These are phyloP conservation scores for Sarocladiaceae sp. DNA, from an alignment of 2,329 filamentous ascomycete genomes.

Conservation along the genomic window DNA sequence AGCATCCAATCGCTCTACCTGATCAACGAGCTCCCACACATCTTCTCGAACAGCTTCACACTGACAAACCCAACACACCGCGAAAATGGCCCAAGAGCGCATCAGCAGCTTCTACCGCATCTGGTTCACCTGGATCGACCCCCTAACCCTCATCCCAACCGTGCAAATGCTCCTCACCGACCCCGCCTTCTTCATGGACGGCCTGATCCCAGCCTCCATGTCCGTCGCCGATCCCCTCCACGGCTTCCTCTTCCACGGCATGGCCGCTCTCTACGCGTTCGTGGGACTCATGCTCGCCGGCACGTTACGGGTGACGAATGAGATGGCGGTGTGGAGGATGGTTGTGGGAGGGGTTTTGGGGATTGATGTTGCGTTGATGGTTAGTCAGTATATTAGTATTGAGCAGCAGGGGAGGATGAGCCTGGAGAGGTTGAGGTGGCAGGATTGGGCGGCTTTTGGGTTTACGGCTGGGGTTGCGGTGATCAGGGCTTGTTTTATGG, in stretches of 20 bases:
- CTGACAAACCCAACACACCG: too few relatives aligned
- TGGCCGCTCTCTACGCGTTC: slow-evolving; percentile 16
- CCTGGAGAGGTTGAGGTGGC: slow-evolving; percentile 11
- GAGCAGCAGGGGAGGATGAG: slow-evolving; percentile 14
- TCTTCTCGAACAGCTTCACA: too few relatives aligned
- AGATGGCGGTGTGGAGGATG: slow-evolving; percentile 19
- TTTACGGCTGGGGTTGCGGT: slow-evolving; percentile 15
- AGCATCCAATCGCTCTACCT: too few relatives aligned
- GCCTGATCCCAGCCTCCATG: slow-evolving; percentile 14
- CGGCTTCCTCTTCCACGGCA: slow-evolving; percentile 19
- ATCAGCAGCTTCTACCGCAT: slow-evolving; percentile 18
- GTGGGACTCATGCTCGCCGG: slow-evolving; percentile 14
- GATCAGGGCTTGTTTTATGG: slow-evolving; percentile 16
- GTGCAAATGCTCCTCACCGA: slow-evolving; percentile 15
- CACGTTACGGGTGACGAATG: slow-evolving; percentile 13
- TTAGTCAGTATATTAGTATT: slow-evolving; percentile 15
- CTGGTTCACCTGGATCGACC: slow-evolving; percentile 20
- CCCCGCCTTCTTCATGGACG: slow-evolving; percentile 16
- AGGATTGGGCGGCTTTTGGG: slow-evolving; percentile 17
- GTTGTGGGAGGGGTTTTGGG: slow-evolving; percentile 15
- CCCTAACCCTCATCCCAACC: slow-evolving; percentile 14
- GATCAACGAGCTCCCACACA: too few relatives aligned
- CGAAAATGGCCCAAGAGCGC: slow-evolving; percentile 8
- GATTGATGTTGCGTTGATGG: slow-evolving; percentile 16
- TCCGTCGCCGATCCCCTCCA: slow-evolving; percentile 17